Base-by-base conservation (phyloP, 2,329 filamentous ascomycete species). In the Fusarium bulbicola region DNA sequence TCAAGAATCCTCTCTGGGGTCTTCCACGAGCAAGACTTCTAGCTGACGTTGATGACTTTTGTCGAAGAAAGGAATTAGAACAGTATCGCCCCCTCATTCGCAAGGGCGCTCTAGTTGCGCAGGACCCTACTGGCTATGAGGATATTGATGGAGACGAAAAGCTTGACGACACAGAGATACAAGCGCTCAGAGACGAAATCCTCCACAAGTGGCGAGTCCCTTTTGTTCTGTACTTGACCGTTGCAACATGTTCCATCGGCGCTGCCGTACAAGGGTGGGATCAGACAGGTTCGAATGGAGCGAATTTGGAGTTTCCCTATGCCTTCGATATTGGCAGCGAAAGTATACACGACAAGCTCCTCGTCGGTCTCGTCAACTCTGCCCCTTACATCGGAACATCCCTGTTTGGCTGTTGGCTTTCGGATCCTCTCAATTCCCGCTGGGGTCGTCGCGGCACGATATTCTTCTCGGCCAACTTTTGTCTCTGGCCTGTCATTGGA, bases 401-500 rank as follows among this genome's bases (percentile, higher is more conserved):
- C 24, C 72, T 86, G 8, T 76, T 86, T 36, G 90, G 90, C 9
- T 91, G 89, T 78, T 92, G 91, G 91, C 81, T 92, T 20, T 91
- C 90, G 2, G 91, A 93, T 69, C 90, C 90, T 20, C 86, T 92
- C 59, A 87, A 85, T 70, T 72, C 82, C 59, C 79, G 77, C 52
- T 76, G 84, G 36, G 86, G 85, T 14, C 85, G 85, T 16, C 82
- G 85, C 12, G 85, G 84, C 34, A 80, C 81, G 24, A 95, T 95
- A 70, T 95, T 94, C 81, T 83, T 93, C 63, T 90, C 93, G 11
- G 93, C 92, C 50, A 88, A 92, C 70, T 91, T 95, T 78, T 92
- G 91, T 77, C 83, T 93, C 36, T 86, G 92, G 78, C 86, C 92
- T 5, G 90, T 92, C 4, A 89, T 95, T 70, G 92, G 91, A n/a